phyloP scores from a whole-genome alignment of 805 yeast species.

The Vanderwaltozyma tropicalis region DNA sequence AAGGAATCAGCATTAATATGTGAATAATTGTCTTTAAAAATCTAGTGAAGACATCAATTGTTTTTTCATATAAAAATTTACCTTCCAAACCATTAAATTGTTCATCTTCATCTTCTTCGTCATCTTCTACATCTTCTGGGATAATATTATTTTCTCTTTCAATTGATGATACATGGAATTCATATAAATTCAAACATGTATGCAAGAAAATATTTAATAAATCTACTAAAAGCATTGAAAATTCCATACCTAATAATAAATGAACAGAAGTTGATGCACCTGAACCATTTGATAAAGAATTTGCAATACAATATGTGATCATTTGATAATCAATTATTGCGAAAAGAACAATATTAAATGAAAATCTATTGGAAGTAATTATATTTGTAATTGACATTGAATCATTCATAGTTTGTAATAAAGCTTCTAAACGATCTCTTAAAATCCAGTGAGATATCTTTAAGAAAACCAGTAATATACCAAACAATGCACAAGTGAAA shows the following conservation, averaged over 20 bases:
- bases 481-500: slow-evolving; percentile 33
- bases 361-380: slow-evolving; percentile 29
- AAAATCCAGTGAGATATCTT: slow-evolving; percentile 74
- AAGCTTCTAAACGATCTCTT: slow-evolving; percentile 35
- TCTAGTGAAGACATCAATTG: slow-evolving; percentile 44
- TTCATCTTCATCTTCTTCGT: slow-evolving; percentile 36
- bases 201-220: slow-evolving; percentile 27
- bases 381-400: slow-evolving; percentile 24
- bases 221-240: slow-evolving; percentile 52
- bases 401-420: slow-evolving; percentile 36
- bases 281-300: slow-evolving; percentile 4
- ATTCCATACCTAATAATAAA: slow-evolving; percentile 66
- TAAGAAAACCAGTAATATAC: slow-evolving; percentile 36
- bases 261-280: slow-evolving; percentile 41
- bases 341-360: slow-evolving; percentile 37
- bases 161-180: slow-evolving; percentile 27
- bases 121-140: slow-evolving; percentile 6
- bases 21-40: slow-evolving; percentile 37
- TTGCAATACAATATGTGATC: slow-evolving; percentile 45
- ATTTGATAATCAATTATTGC: slow-evolving; percentile 41
- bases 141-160: not conserved
- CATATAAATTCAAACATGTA: slow-evolving; percentile 37
- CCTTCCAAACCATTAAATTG: slow-evolving; percentile 49
- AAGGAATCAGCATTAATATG: slow-evolving; percentile 37
- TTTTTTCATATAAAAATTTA: slow-evolving; percentile 48